Base-by-base conservation (phyloP, 2,329 filamentous ascomycete species). In the Proliferodiscus dingleyae region DNA sequence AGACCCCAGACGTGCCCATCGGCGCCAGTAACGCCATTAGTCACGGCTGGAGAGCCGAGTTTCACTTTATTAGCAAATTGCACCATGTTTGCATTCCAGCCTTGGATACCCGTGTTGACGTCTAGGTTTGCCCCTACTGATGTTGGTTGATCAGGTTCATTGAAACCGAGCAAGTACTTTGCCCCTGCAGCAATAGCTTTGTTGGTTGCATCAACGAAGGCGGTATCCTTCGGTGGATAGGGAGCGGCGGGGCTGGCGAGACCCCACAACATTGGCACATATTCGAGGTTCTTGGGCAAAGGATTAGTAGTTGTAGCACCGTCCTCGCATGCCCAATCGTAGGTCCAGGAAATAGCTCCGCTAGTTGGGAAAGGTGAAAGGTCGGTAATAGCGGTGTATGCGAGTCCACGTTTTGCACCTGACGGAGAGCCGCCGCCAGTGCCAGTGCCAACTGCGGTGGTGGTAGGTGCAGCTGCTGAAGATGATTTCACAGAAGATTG, bases 131-230 rank as follows among this genome's bases (percentile, higher is more conserved):
- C 69, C 67, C 87, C 82, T n/a, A 61, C 61, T 10, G 56, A 54
- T n/a, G n/a, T n/a, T n/a, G n/a, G 51, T 74, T 34, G 73, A 64
- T 88, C 84, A 37, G 80, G 80, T 72, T 88, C 83, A 73, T 88
- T 88, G 76, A 85, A 86, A 64, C 74, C 73, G 60, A 87, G 73
- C 45, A 87, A 64, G 56, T 73, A 70, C 51, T 71, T 75, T 53
- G 74, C 67, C 45, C 82, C 83, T 10, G 62, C 62, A 41, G 64
- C 56, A 50, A 85, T 73, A 50, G 78, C 77, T 13, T 64, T 61
- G 43, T 72, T 62, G 37, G 73, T n/a, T n/a, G n/a, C n/a, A n/a
- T n/a, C n/a, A n/a, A n/a, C n/a, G n/a, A n/a, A n/a, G n/a, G n/a
- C n/a, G n/a, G n/a, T n/a, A n/a, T n/a, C n/a, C n/a, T n/a, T n/a